Base-by-base conservation (phyloP, 2,329 filamentous ascomycete species). In the Chaetomiaceae sp. region DNA sequence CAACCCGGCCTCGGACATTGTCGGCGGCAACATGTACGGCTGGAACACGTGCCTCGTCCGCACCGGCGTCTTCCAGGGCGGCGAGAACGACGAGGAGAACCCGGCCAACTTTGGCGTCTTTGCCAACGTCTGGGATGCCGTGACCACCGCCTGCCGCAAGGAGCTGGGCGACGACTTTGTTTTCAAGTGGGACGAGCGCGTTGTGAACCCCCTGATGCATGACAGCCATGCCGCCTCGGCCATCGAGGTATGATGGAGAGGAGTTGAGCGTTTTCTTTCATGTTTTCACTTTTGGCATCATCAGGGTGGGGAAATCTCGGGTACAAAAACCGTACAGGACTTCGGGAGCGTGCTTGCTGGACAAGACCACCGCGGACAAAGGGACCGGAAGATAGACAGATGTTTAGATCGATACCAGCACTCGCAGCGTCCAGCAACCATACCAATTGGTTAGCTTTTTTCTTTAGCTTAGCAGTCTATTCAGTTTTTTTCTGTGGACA, bases 1-100 rank as follows among this genome's bases (percentile, higher is more conserved):
- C 69, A 88, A 87, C 72, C 85, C 84, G 6, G 81, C 82, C 21
- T 86, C 82, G 21, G 85, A 88, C 65, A 87, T 88, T 62, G 76
- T 86, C 57, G 86, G 86, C 55, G 86, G 85, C 55, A 89, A 89
- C 76, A 86, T 84, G 78, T 88, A 89, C 68, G 84, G 84, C 54
- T 89, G 86, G 86, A 89, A 89, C 71, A 89, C 86, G 3, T 89
- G 86, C 64, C 70, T 89, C 48, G 86, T 89, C 50, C 81, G 85
- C 63, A 89, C 86, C 0, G 86, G 86, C 70, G 85, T 89, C 42
- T 89, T 86, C 78, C 83, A 87, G 71, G 86, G 86, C 55, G 84
- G 80, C 16, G 84, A 82, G 53, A 89, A 89, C 64, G 86, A 89
- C 63, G 77, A 84, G 67, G 75, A 87, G 70, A 89, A 87, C 70